These are phyloP conservation scores for Lactarius sp. DNA, from an alignment of 768 basidiomycete species.

Conservation along the genomic window DNA sequence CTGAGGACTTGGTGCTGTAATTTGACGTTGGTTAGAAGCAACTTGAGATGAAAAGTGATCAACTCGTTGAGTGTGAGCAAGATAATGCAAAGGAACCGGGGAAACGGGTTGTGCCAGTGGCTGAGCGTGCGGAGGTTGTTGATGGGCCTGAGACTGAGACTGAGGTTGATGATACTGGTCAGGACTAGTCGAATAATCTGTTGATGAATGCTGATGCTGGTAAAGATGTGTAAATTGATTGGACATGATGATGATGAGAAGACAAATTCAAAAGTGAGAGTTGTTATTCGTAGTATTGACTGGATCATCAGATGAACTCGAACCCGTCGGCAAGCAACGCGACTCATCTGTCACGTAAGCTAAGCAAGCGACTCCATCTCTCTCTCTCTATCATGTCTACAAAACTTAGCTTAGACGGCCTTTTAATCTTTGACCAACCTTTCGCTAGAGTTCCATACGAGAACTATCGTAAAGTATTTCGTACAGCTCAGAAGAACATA, in stretches of 20 bases:
- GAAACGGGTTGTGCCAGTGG: slow-evolving; percentile 4
- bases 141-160: neutral
- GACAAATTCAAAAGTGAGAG: too few species aligned
- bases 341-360: slow-evolving; percentile 14
- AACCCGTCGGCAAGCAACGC: neutral
- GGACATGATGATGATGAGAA: slow-evolving; percentile 12
- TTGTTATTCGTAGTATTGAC: neutral
- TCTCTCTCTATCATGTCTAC: slow-evolving; percentile 27
- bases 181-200: neutral
- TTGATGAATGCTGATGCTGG: slow-evolving; percentile 6
- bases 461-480: slow-evolving; percentile 84
- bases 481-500: slow-evolving; percentile 72
- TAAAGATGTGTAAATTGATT: slow-evolving; percentile 23
- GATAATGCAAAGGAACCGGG: slow-evolving; percentile 12
- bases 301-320: too few species aligned
- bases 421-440: slow-evolving; percentile 80
- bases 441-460: slow-evolving; percentile 83
- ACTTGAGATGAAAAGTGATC: slow-evolving; percentile 3
- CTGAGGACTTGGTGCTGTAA: slow-evolving; percentile 26
- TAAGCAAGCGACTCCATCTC: neutral
- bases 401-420: slow-evolving; percentile 67
- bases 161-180: neutral
- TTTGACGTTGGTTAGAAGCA: slow-evolving; percentile 3
- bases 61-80: slow-evolving; percentile 1
- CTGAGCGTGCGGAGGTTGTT: slow-evolving; percentile 2